phyloP scores from a whole-genome alignment of 2,329 filamentous ascomycete genomes.

The Dendrostoma leiphaemia region DNA sequence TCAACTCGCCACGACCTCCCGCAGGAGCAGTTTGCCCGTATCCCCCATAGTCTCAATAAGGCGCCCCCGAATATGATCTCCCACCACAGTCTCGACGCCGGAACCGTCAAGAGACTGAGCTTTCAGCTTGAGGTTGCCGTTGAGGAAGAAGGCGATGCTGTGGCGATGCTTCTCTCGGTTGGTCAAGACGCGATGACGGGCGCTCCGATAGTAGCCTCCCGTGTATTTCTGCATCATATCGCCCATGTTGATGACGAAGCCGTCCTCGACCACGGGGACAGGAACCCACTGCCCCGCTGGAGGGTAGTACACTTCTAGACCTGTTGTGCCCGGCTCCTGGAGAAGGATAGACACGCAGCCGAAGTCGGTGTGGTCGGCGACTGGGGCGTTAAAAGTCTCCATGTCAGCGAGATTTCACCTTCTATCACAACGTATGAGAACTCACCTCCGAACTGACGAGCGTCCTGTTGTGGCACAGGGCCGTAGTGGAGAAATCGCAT shows the following conservation, averaged over 20 bases:
- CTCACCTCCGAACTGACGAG: constrained; percentile 25
- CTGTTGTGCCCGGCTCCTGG: constrained; percentile 25
- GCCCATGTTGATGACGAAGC: constrained; percentile 24
- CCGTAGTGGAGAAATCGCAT: constrained; percentile 26
- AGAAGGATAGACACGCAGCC: constrained; percentile 25
- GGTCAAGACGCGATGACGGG: constrained; percentile 20
- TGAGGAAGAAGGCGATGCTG: too few relatives aligned
- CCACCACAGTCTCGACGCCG: too few relatives aligned
- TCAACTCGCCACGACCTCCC: too few relatives aligned
- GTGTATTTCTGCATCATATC: constrained; percentile 23
- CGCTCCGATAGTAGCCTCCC: constrained; percentile 20
- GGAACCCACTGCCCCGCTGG: constrained; percentile 19
- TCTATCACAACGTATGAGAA: too few relatives aligned
- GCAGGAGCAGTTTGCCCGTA: too few relatives aligned
- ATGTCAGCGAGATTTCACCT: too few relatives aligned
- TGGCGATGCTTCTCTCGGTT: too few relatives aligned
- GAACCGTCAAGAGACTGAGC: too few relatives aligned
- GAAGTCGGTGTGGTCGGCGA: constrained; percentile 28
- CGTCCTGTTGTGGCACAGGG: constrained; percentile 20
- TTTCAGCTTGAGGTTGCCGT: too few relatives aligned
- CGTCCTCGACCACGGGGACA: constrained; percentile 21
- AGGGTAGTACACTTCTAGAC: constrained; percentile 24
- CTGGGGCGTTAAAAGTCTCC: too few relatives aligned
- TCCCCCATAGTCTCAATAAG: too few relatives aligned
- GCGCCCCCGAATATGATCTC: too few relatives aligned